Evolutionary conservation across 768 basidiomycete species (phyloP).

Genomic region (Mrakia hoshinonis): DNA sequence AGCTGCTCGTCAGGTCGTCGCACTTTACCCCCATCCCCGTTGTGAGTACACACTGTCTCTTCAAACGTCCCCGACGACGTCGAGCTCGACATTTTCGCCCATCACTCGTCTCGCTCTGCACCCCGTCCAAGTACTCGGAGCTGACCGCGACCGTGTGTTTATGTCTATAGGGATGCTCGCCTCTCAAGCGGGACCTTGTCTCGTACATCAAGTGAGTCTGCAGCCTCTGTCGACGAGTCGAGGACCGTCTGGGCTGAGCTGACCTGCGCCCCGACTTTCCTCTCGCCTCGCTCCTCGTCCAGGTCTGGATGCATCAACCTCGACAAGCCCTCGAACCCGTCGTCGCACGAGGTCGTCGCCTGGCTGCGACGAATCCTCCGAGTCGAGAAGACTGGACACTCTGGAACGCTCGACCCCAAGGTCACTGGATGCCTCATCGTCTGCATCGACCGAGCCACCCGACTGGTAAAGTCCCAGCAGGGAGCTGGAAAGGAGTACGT

Average conservation of each 20-base stretch:
- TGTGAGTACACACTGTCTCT: conserved; percentile 30
- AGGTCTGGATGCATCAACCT: conserved; percentile 98
- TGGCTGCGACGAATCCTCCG: conserved; percentile 96
- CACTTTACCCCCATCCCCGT: conserved; percentile 97
- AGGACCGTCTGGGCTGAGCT: background rate
- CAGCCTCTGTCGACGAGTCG: background rate
- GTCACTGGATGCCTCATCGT: conserved; percentile 98
- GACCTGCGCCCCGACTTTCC: background rate
- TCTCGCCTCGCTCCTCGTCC: background rate
- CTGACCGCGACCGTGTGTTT: background rate
- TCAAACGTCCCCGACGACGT: no score
- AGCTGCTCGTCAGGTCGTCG: conserved; percentile 80
- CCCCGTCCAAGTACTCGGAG: background rate
- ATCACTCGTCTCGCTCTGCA: no score
- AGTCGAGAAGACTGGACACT: conserved; percentile 97
- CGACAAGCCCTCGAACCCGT: conserved; percentile 98
- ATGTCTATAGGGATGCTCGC: conserved; percentile 59
- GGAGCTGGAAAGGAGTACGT: conserved; percentile 99
- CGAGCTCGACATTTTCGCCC: no score
- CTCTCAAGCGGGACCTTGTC: conserved; percentile 85
- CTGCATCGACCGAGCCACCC: conserved; percentile 95
- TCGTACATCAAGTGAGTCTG: conserved; percentile 73
- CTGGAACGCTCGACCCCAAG: conserved; percentile 96
- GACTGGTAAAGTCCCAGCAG: conserved; percentile 96
- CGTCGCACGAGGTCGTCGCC: conserved; percentile 97